Conservation (phyloP, 495 filamentous ascomycete genomes). For the Articulospora tetracladia region DNA sequence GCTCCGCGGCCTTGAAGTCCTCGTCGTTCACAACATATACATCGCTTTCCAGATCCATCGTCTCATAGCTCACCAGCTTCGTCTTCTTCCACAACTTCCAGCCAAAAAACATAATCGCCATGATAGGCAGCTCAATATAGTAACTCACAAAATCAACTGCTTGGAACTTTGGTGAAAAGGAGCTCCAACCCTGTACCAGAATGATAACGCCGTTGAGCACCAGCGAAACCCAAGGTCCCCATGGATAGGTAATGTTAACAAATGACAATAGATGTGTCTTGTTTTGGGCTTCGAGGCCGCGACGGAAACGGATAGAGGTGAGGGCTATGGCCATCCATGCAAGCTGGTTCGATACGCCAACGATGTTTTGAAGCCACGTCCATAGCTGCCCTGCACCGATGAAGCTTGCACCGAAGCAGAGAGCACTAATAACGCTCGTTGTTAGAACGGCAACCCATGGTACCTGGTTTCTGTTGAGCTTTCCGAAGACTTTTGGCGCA, state of each 20-base stretch:
- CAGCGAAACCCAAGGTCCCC: conserved; percentile 47
- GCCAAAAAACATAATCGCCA: conserved; percentile 44
- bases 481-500: conserved; percentile 50
- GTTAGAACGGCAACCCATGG: conserved; percentile 57
- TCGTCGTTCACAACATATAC: conserved; percentile 34
- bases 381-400: conserved; percentile 48
- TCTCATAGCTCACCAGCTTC: conserved; percentile 44
- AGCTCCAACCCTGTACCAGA: conserved; percentile 57
- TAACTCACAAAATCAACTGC: conserved; percentile 50
- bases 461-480: conserved; percentile 50
- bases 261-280: conserved; percentile 57
- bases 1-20: conserved; percentile 19
- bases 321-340: conserved; percentile 58
- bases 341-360: conserved; percentile 61
- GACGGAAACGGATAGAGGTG: conserved; percentile 56
- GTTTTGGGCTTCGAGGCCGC: conserved; percentile 46
- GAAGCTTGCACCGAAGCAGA: conserved; percentile 59
- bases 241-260: conserved; percentile 59
- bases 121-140: conserved; percentile 50
- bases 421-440: conserved; percentile 49
- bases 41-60: conserved; percentile 54
- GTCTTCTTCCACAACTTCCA: conserved; percentile 54
- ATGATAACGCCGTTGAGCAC: conserved; percentile 51
- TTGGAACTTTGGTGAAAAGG: conserved; percentile 49
- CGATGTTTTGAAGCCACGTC: conserved; percentile 37